A percentile compares a stretch with the other conserved stretches of the same genome.
phyloP scores from a whole-genome alignment of 805 yeast species.

The Teunomyces lycoperdinae region DNA sequence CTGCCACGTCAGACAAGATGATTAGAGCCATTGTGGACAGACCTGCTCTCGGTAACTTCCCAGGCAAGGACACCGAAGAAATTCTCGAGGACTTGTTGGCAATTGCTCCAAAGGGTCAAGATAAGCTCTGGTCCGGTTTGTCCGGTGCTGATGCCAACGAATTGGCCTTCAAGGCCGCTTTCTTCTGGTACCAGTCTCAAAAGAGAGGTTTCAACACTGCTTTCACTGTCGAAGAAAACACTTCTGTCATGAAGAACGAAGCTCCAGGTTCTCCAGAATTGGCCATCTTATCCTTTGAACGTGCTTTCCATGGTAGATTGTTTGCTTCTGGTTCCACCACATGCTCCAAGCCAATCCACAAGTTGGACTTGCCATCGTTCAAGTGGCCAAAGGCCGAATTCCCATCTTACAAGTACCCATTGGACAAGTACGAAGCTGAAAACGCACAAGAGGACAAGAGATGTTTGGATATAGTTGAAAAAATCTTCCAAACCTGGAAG shows the following conservation, averaged over 20 bases:
- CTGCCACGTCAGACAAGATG: constrained; percentile 69
- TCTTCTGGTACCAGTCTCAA: constrained; percentile 70
- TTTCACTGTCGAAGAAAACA: constrained; percentile 68
- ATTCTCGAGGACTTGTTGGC: constrained; percentile 49
- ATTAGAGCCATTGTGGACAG: constrained; percentile 72
- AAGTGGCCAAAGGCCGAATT: constrained; percentile 96
- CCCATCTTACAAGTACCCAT: constrained; percentile 83
- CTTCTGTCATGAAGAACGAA: constrained; percentile 71
- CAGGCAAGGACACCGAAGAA: constrained; percentile 60
- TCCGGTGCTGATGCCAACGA: constrained; percentile 90
- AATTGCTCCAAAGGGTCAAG: constrained; percentile 78
- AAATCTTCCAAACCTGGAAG: constrained; percentile 62
- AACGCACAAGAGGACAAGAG: constrained; percentile 79
- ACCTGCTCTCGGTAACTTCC: constrained; percentile 67
- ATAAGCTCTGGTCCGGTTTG: constrained; percentile 72
- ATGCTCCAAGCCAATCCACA: constrained; percentile 92
- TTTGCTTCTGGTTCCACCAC: constrained; percentile 91
- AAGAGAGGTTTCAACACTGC: constrained; percentile 61
- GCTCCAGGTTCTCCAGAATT: constrained; percentile 88
- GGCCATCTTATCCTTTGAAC: constrained; percentile 81
- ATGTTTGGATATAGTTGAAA: constrained; percentile 75
- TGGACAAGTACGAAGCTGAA: constrained; percentile 58
- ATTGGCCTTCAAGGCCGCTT: constrained; percentile 85
- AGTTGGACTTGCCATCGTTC: constrained; percentile 88
- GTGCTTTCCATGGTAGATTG: constrained; percentile 92